These are phyloP conservation scores for Aspergillus aculeatinus DNA, from an alignment of 2,329 filamentous ascomycete species.

Conservation along the genomic window DNA sequence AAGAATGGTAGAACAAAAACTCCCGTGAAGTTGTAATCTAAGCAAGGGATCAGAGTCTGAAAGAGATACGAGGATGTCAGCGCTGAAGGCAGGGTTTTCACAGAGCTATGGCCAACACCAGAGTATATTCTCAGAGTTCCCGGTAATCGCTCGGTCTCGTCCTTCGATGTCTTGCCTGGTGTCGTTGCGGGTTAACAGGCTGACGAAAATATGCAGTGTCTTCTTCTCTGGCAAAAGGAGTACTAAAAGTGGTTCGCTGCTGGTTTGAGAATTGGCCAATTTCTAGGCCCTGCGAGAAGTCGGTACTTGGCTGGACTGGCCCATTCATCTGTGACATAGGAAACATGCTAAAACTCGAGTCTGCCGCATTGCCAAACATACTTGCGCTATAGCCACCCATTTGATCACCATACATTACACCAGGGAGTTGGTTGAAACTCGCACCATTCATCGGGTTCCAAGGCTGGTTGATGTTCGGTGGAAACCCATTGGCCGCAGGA, in stretches of 20 bases:
- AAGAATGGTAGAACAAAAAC: background rate
- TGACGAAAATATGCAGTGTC: constrained; percentile 94
- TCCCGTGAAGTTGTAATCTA: background rate
- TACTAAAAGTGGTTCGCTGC: constrained; percentile 55
- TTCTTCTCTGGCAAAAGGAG: constrained; percentile 63
- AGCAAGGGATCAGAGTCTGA: background rate
- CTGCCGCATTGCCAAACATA: constrained; percentile 36
- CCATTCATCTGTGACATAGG: constrained; percentile 33
- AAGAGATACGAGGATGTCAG: background rate
- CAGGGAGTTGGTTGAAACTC: constrained; percentile 37
- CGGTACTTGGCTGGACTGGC: constrained; percentile 31
- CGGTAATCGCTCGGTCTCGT: constrained; percentile 87
- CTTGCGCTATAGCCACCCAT: constrained; percentile 33
- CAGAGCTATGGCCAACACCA: background rate
- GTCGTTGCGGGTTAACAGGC: constrained; percentile 89
- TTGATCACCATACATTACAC: constrained; percentile 37
- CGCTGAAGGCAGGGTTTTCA: background rate
- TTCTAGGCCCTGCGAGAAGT: constrained; percentile 33
- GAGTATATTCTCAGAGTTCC: constrained; percentile 58
- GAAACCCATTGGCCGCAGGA: constrained; percentile 31
- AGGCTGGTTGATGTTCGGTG: constrained; percentile 33
- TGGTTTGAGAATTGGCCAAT: constrained; percentile 57
- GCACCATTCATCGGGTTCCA: constrained; percentile 49
- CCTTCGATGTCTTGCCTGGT: constrained; percentile 76
- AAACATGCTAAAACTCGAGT: constrained; percentile 39